Evolutionary conservation across 805 yeast genomes (phyloP), one percentile per base, ranked within the genome.

Genomic region (Vanderwaltozyma tropicalis): DNA sequence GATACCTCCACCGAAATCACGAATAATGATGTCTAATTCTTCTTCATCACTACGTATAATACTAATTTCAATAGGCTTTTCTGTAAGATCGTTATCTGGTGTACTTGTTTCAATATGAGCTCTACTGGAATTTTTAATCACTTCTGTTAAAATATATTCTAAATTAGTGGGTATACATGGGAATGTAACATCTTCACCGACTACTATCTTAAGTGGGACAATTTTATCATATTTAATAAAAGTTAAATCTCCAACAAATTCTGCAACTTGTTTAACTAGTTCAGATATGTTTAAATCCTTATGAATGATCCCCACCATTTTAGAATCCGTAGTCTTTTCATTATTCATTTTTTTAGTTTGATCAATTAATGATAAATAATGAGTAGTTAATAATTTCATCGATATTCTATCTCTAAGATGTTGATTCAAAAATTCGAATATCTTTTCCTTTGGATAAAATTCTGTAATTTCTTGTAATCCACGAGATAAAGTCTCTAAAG

Each of bases 1-100:
- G 21, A 89, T 86, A 3, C 98, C 98, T 39, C 86, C 85, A 15
- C 96, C 98, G 41, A 73, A 71, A 62, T 89, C 98, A 31, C 94
- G 68, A 25, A 89, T 66, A 41, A 95, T 68, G 5, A 92, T 67
- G 43, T 83, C 85, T 40, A 86, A 63, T n/a, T 69, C 69, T 18
- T 52, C 46, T 14, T 37, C 28, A 20, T 49, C 48, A 6, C 64
- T 57, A 36, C 66, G 42, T 13, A 49, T 47, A 12, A 57, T 45
- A 9, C 51, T 45, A 10, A 57, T 49, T 34, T 55, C 48, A 41
- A 63, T 41, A 26, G 54, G 48, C 18, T 46, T 47, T 19, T 53
- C 53, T 11, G 42, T 35, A 15, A 31, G 7, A 18, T 47, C 58
- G 20, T 44, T 41, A 7, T 43, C 48, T 11, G 37, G 31, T 3